Percentiles rank a stretch among this genome's conserved stretches.
These are phyloP conservation scores for Discostella pseudostelligera DNA, from an alignment of 108 stramenopile genomes.

Conservation along the genomic window DNA sequence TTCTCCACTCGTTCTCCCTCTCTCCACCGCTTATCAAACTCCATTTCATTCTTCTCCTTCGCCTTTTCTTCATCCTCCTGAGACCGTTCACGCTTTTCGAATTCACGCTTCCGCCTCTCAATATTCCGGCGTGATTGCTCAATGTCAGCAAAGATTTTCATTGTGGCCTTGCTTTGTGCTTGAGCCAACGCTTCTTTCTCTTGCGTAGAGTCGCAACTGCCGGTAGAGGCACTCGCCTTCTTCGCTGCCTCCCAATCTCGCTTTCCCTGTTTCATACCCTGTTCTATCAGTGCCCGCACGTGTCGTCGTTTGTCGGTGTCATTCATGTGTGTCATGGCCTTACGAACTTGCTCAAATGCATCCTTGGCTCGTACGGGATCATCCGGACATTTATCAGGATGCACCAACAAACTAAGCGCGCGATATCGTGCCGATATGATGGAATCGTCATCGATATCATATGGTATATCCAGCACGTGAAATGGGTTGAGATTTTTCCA, in stretches of 20 bases:
- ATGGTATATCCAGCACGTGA: slow-evolving; percentile 67
- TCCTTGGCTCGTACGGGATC: slow-evolving; percentile 52
- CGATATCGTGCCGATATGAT: slow-evolving; percentile 77
- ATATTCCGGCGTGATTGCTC: slow-evolving; percentile 79
- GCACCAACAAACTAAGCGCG: slow-evolving; percentile 72
- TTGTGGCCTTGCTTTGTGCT: slow-evolving; percentile 61
- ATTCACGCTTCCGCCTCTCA: slow-evolving; percentile 68
- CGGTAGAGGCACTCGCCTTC: slow-evolving; percentile 2
- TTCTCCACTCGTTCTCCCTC: slow-evolving; percentile 76
- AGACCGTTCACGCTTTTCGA: slow-evolving; percentile 75
- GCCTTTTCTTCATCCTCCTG: slow-evolving; percentile 80
- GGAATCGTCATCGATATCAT: slow-evolving; percentile 64
- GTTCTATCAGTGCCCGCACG: slow-evolving; percentile 57
- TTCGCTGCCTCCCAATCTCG: slow-evolving; percentile 46
- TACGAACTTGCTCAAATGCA: slow-evolving; percentile 81
- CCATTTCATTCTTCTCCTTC: slow-evolving; percentile 63
- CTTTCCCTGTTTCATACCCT: slow-evolving; percentile 75
- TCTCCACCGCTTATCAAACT: slow-evolving; percentile 80
- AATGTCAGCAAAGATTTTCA: slow-evolving; percentile 83
- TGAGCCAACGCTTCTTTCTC: slow-evolving; percentile 37
- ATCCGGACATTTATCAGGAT: slow-evolving; percentile 81
- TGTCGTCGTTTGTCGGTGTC: slow-evolving; percentile 63
- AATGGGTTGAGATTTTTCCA: slow-evolving; percentile 90
- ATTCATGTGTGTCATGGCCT: slow-evolving; percentile 66
- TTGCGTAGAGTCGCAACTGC: neutral